phyloP scores from a whole-genome alignment of 2,329 filamentous ascomycete species.

The Thelonectria discophora region DNA sequence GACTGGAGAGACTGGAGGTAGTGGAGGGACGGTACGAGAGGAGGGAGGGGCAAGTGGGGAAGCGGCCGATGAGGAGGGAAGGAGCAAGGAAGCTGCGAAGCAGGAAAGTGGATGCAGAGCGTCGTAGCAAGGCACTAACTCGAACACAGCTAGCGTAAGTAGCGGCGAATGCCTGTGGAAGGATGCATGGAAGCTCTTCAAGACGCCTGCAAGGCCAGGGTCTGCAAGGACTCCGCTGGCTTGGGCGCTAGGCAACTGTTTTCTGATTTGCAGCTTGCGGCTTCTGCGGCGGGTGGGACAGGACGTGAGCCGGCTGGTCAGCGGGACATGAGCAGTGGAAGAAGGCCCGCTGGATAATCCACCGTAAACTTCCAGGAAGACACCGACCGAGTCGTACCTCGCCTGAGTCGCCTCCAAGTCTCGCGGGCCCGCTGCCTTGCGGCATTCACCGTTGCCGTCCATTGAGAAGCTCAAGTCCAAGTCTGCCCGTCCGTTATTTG shows the following conservation, averaged over 20 bases:
- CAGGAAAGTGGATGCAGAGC: constrained; percentile 7
- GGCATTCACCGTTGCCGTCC: constrained; percentile 1
- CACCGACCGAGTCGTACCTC: neutral
- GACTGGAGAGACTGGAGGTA: neutral
- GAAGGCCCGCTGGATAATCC: neutral
- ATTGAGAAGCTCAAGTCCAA: constrained; percentile 2
- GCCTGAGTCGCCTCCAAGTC: neutral
- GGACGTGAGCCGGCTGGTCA: constrained; percentile 10
- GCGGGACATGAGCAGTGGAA: neutral
- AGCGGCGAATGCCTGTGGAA: constrained; percentile 38
- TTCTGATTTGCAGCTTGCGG: constrained; percentile 15
- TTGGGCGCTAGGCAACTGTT: constrained; percentile 28
- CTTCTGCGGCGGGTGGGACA: neutral
- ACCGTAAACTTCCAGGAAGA: constrained; percentile 12
- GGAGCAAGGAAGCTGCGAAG: constrained; percentile 4
- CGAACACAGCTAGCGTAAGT: constrained; percentile 27
- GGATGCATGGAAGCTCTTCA: constrained; percentile 41
- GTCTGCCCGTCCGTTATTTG: constrained; percentile 28
- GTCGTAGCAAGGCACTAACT: constrained; percentile 12
- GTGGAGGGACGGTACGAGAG: neutral
- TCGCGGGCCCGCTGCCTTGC: constrained; percentile 1
- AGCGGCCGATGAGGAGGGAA: constrained; percentile 27
- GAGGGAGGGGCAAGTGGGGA: constrained; percentile 34
- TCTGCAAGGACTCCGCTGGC: constrained; percentile 25
- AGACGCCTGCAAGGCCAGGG: constrained; percentile 22